Evolutionary conservation across 2,329 filamentous ascomycete species (phyloP).

Genomic region (Metarhizium album): DNA sequence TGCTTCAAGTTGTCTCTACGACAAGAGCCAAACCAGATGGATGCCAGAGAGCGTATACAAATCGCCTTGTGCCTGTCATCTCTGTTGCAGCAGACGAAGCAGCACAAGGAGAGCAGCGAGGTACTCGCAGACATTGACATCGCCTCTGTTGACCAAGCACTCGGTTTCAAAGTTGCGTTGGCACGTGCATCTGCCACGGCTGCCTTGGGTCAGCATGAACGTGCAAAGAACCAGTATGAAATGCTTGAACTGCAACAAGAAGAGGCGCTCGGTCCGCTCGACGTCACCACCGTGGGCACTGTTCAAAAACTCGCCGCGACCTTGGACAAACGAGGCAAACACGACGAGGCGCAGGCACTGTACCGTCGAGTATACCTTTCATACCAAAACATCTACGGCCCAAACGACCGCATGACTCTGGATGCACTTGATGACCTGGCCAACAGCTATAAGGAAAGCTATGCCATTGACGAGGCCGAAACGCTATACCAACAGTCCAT

Average conservation of each 20-base stretch:
- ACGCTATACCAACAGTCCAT: conserved; percentile 15
- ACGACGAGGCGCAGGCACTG: conserved; percentile 15
- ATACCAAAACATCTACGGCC: conserved; percentile 16
- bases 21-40: conserved; percentile 6
- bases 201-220: conserved; percentile 11
- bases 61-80: conserved; percentile 13
- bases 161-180: conserved; percentile 14
- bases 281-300: conserved; percentile 14
- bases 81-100: conserved; percentile 12
- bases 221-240: conserved; percentile 13
- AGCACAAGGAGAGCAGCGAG: conserved; percentile 10
- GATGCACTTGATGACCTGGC: conserved; percentile 18
- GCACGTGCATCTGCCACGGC: conserved; percentile 14
- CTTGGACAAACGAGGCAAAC: conserved; percentile 12
- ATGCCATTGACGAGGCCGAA: conserved; percentile 19
- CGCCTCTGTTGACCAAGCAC: conserved; percentile 13
- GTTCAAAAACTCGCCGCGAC: conserved; percentile 16
- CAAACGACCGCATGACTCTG: conserved; percentile 16
- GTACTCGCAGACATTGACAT: conserved; percentile 13
- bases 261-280: conserved; percentile 12
- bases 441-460: conserved; percentile 12
- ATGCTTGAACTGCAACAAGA: conserved; percentile 15
- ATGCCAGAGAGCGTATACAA: conserved; percentile 13
- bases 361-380: conserved; percentile 16
- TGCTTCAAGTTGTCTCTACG: conserved; percentile 16